A percentile compares a stretch with the other conserved stretches of the same genome.
phyloP scores from a whole-genome alignment of 116 monocot genomes.

The Dioscorea cayenensis region DNA sequence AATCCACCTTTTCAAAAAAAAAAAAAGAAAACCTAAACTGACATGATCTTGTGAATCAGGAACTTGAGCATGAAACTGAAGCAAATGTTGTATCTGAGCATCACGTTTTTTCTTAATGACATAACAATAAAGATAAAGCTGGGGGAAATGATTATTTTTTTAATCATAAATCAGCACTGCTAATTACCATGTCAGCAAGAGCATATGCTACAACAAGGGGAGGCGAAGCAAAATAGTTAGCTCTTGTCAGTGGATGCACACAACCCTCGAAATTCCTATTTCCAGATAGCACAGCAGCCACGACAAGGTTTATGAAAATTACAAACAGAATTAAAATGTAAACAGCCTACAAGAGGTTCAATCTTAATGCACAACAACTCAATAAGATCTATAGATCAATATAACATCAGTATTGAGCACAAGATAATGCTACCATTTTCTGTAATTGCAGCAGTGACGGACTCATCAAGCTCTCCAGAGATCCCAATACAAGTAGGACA shows the following conservation, averaged over 20 bases:
- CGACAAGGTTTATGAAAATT: conserved; percentile 35
- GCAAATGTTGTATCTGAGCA: too few species aligned
- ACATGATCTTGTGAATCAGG: too few species aligned
- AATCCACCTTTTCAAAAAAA: too few species aligned
- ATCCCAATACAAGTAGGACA: conserved; percentile 87
- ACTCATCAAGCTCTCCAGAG: conserved; percentile 76
- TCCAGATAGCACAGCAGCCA: conserved; percentile 62
- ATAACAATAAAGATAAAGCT: neutral
- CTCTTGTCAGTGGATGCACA: conserved; percentile 63
- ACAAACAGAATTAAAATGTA: neutral
- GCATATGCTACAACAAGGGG: conserved; percentile 78
- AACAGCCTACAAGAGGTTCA: neutral
- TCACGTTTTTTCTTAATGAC: too few species aligned
- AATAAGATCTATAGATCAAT: too few species aligned
- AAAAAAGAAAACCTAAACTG: too few species aligned
- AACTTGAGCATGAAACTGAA: too few species aligned
- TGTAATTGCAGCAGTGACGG: conserved; percentile 53
- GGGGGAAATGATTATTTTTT: too few species aligned
- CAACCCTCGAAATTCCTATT: conserved; percentile 75
- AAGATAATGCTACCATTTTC: conserved; percentile 35
- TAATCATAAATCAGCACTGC: too few species aligned
- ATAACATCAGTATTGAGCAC: neutral
- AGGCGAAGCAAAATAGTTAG: conserved; percentile 74
- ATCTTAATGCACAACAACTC: neutral
- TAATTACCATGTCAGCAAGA: neutral